Evolutionary conservation across 805 yeast genomes (phyloP).

Genomic region (Candida pseudoglaebosa): DNA sequence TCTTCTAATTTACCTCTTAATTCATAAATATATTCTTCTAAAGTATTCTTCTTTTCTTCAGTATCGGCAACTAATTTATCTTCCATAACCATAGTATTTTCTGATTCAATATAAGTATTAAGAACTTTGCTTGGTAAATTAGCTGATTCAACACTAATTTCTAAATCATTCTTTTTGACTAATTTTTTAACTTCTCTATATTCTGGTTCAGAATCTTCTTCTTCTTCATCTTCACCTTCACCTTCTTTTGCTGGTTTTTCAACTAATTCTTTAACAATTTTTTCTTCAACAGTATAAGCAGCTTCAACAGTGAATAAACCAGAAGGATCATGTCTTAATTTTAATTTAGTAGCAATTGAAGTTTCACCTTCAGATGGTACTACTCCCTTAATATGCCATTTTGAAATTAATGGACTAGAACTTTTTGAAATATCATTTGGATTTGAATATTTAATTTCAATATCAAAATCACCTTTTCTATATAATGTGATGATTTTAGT

Average conservation of each 20-base stretch:
- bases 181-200: slow-evolving; percentile 87
- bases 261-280: slow-evolving; percentile 81
- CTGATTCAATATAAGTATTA: slow-evolving; percentile 70
- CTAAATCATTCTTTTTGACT: slow-evolving; percentile 83
- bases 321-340: slow-evolving; percentile 95
- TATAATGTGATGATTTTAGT: slow-evolving; percentile 92
- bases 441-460: slow-evolving; percentile 83
- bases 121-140: slow-evolving; percentile 55
- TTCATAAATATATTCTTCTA: slow-evolving; percentile 97
- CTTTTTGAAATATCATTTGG: slow-evolving; percentile 70
- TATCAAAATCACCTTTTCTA: slow-evolving; percentile 84
- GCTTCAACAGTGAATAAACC: slow-evolving; percentile 92
- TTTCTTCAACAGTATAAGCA: slow-evolving; percentile 93
- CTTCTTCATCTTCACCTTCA: slow-evolving; percentile 37
- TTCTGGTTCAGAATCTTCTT: slow-evolving; percentile 74
- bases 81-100: slow-evolving; percentile 76
- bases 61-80: slow-evolving; percentile 98
- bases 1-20: slow-evolving; percentile 96
- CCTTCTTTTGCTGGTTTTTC: slow-evolving; percentile 52
- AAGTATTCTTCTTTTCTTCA: slow-evolving; percentile 96
- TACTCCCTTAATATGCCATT: slow-evolving; percentile 86
- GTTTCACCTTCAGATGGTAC: slow-evolving; percentile 72
- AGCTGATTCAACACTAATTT: slow-evolving; percentile 56
- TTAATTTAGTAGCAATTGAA: slow-evolving; percentile 80
- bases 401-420: slow-evolving; percentile 62